Base-by-base conservation (phyloP, 164 flowering plant species). In the Kingdonia uniflora region DNA sequence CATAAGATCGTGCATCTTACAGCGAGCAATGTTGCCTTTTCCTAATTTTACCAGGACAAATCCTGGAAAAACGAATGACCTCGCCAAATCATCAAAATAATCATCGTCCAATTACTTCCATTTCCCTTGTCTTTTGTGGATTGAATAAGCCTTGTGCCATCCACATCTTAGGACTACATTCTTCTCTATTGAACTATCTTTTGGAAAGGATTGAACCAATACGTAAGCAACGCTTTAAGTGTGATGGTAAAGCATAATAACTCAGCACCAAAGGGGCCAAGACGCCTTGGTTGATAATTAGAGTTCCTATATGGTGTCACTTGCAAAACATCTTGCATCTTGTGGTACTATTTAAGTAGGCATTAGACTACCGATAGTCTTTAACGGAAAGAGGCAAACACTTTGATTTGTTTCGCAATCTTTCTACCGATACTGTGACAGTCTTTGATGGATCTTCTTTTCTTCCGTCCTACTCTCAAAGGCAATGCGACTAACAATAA, bases 181-280 rank as follows among this genome's bases (percentile, higher is more conserved):
- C 55, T 50, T 55, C 17, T 29, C 14, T 15, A 59, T 51, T 16
- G 14, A 13, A 19, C 46, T 35, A 23, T 55, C 61, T 35, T 60
- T 65, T 0, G 69, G 64, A 29, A 65, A 65, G n/a, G 19, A 65
- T 14, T 11, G 60, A 65, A 21, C n/a, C 69, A 65, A 24, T 55
- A 65, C 12, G 56, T 33, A 65, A 59, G 35, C 64, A 60, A 23
- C 19, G 51, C 26, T 51, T 66, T 16, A 66, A 24, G 40, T 38
- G 42, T 33, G 42, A 29, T 1, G 65, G 61, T 16, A 66, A 51
- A 42, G 56, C 52, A 15, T 55, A 20, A 40, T 66, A 56, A 13
- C 69, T 60, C 19, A 61, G 8, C 35, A 42, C 29, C 42, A 66
- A 49, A 24, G 51, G 49, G 0, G 69, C 65, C 19, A 66, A 61